phyloP scores from a whole-genome alignment of 1,284 basidiomycete species.

The Ustilago xerochloae region DNA sequence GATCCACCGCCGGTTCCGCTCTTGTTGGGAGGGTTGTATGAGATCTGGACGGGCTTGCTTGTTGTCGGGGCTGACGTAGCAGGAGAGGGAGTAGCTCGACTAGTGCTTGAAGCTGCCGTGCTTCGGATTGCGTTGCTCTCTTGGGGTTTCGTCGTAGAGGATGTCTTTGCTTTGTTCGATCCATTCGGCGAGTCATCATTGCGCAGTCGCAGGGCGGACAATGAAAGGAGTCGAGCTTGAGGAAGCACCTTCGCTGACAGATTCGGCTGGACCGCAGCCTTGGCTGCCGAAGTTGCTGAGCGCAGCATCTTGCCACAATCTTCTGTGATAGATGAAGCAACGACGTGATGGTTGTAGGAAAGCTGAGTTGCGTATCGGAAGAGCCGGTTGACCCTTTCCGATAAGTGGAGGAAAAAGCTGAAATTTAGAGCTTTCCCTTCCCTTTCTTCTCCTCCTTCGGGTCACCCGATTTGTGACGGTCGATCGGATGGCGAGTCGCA shows the following conservation, averaged over 20 bases:
- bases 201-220: conserved; percentile 6
- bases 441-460: too few species aligned
- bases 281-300: conserved; percentile 13
- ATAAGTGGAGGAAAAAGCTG: conserved; percentile 2
- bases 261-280: conserved; percentile 7
- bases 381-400: conserved; percentile 1
- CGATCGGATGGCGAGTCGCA: neutral
- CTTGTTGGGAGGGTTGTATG: conserved; percentile 40
- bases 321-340: neutral
- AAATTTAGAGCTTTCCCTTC: too few species aligned
- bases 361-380: conserved; percentile 3
- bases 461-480: too few species aligned
- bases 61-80: conserved; percentile 6
- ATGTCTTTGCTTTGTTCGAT: neutral
- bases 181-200: conserved; percentile 16
- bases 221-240: conserved; percentile 11
- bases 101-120: neutral
- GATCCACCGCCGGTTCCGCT: conserved; percentile 27
- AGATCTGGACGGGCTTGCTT: conserved; percentile 39
- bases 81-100: conserved; percentile 6
- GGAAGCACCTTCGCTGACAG: too few species aligned
- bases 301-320: conserved; percentile 17
- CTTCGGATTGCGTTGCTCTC: neutral
- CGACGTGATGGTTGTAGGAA: neutral
- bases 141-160: neutral